Evolutionary conservation across 2,329 filamentous ascomycete genomes (phyloP).

Genomic region (Sordariomycetes sp.): DNA sequence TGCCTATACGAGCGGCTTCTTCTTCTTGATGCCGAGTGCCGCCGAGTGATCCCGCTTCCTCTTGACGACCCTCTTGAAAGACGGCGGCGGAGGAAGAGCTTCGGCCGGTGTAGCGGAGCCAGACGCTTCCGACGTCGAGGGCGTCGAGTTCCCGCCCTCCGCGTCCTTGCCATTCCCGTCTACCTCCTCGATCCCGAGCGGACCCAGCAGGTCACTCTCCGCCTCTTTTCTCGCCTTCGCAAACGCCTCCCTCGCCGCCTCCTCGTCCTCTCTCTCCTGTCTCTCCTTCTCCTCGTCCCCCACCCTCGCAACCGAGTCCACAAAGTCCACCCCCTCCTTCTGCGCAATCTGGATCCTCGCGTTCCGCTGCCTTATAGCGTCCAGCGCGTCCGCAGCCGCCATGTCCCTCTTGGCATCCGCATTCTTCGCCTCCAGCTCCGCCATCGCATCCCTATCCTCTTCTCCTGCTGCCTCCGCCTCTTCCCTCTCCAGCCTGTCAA

Average conservation of each 20-base stretch:
- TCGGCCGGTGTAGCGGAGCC: conserved; percentile 7
- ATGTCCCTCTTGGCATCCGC: conserved; percentile 88
- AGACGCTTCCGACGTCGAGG: conserved; percentile 7
- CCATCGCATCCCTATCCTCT: conserved; percentile 82
- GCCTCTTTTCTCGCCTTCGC: conserved; percentile 42
- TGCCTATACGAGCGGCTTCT: conserved; percentile 41
- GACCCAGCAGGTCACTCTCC: conserved; percentile 24
- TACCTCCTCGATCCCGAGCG: conserved; percentile 28
- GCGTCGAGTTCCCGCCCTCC: background rate
- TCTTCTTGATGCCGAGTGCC: conserved; percentile 79
- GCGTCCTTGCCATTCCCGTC: conserved; percentile 10
- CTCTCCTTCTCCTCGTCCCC: conserved; percentile 47
- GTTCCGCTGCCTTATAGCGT: conserved; percentile 88
- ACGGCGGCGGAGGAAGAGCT: conserved; percentile 28
- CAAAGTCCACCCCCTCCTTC: conserved; percentile 50
- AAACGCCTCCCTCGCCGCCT: conserved; percentile 70
- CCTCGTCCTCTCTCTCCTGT: conserved; percentile 71
- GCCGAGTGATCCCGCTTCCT: conserved; percentile 75
- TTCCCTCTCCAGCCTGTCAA: conserved; percentile 73
- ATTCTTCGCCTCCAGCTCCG: conserved; percentile 87
- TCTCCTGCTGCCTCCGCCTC: conserved; percentile 48
- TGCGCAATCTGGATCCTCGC: conserved; percentile 70
- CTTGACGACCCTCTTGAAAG: conserved; percentile 66
- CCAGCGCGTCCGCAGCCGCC: conserved; percentile 88
- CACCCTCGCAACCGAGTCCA: conserved; percentile 32